These are phyloP conservation scores for Eucalyptus sp. DNA, from an alignment of 345 rosid genomes.

Conservation along the genomic window DNA sequence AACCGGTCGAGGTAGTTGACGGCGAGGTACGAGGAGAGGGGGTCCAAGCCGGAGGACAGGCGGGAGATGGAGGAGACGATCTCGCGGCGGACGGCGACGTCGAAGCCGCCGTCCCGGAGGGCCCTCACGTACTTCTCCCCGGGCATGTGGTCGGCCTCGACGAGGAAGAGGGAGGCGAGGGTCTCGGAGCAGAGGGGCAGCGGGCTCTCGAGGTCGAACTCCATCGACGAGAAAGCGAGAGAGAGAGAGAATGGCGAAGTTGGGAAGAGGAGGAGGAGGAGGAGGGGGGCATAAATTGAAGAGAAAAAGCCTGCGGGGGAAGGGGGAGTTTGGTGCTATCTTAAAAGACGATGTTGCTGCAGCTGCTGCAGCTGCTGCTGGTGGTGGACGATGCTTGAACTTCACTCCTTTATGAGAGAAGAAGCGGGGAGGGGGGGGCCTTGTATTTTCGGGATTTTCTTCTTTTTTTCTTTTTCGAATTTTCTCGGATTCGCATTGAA, in stretches of 20 bases:
- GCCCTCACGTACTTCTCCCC: slow-evolving; percentile 11
- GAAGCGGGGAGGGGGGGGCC: not conserved
- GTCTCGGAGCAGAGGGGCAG: slow-evolving; percentile 3
- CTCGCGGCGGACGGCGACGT: slow-evolving; percentile 25
- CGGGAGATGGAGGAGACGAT: slow-evolving; percentile 33
- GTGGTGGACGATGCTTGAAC: not conserved
- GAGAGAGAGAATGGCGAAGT: not conserved
- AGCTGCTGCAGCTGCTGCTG: not conserved
- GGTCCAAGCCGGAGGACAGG: slow-evolving; percentile 26
- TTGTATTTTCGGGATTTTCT: not conserved
- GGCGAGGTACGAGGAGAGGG: slow-evolving; percentile 52
- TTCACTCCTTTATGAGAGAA: not conserved
- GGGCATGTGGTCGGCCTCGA: slow-evolving; percentile 66
- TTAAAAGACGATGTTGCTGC: not conserved
- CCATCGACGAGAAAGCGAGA: slow-evolving; percentile 28
- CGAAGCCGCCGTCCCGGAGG: slow-evolving; percentile 24
- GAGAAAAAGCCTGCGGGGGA: not conserved
- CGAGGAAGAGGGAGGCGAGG: slow-evolving; percentile 33
- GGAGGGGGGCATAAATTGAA: not conserved
- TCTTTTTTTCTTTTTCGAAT: not conserved
- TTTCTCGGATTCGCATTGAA: not conserved
- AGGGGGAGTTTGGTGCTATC: not conserved
- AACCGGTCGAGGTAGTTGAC: slow-evolving; percentile 76
- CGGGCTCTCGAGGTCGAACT: slow-evolving; percentile 69
- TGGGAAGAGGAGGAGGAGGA: not conserved